Percentiles rank a stretch among this genome's conserved stretches.
Conservation (phyloP, 192 early-diverging fungal species). For the Backusella luteola region DNA sequence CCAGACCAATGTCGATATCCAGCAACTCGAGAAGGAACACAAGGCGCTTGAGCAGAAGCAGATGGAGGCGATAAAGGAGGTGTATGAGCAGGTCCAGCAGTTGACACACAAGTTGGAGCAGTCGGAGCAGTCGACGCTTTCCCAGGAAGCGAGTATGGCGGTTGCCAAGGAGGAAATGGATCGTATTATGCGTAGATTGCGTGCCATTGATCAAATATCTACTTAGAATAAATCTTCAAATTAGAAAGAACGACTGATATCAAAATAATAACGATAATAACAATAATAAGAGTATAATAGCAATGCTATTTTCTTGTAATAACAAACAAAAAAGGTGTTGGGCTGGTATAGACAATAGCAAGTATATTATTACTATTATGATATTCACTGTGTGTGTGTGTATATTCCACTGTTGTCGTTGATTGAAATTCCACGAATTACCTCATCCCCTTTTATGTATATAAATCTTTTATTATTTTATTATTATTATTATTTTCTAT, state of each 20-base stretch:
- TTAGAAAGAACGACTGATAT: too few species aligned
- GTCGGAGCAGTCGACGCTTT: slow-evolving; percentile 1
- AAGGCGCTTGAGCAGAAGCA: slow-evolving; percentile 12
- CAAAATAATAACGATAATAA: too few species aligned
- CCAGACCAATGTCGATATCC: neutral
- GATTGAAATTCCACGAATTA: neutral
- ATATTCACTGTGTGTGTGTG: too few species aligned
- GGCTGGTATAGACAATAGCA: too few species aligned
- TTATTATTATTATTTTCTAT: too few species aligned
- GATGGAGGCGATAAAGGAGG: slow-evolving; percentile 13
- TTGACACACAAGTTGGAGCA: slow-evolving; percentile 7
- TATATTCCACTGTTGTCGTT: neutral
- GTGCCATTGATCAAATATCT: slow-evolving; percentile 16
- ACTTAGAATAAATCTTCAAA: neutral
- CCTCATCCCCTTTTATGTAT: neutral
- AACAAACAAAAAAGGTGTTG: too few species aligned
- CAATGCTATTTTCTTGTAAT: too few species aligned
- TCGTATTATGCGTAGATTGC: slow-evolving; percentile 23
- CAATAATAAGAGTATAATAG: too few species aligned
- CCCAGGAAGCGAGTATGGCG: slow-evolving; percentile 12
- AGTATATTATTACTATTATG: too few species aligned
- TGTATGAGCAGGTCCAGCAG: slow-evolving; percentile 8
- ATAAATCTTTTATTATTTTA: neutral
- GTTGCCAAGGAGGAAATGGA: slow-evolving; percentile 24
- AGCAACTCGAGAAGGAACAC: slow-evolving; percentile 11